phyloP scores from a whole-genome alignment of 176 grass and related monocot genomes.

The Oryza nivara region DNA sequence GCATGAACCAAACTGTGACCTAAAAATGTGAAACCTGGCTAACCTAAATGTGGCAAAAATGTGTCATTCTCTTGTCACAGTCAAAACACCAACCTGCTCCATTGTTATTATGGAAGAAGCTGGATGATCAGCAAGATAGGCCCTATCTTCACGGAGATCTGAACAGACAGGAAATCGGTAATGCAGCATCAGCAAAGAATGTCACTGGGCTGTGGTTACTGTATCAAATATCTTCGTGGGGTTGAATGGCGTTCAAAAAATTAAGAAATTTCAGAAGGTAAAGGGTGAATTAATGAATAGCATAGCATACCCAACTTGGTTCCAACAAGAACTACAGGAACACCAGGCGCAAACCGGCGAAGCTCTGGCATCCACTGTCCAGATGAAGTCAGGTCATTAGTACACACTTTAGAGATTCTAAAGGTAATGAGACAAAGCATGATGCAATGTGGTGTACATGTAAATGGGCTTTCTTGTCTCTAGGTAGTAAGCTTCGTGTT shows the following conservation, averaged over 20 bases:
- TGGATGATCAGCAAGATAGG: constrained; percentile 69
- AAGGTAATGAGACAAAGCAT: constrained; percentile 1
- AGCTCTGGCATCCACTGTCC: constrained; percentile 91
- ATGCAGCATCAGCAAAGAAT: neutral
- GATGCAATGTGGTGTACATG: neutral
- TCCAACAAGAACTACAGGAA: constrained; percentile 83
- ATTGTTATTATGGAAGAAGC: constrained; percentile 62
- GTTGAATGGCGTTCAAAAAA: neutral
- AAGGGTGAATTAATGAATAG: neutral
- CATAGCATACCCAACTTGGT: constrained; percentile 75
- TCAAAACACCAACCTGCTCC: constrained; percentile 52
- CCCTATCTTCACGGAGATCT: constrained; percentile 77
- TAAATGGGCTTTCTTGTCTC: neutral
- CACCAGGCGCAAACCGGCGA: constrained; percentile 59
- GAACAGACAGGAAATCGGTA: neutral
- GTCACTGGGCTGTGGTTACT: neutral
- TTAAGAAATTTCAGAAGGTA: constrained; percentile 3
- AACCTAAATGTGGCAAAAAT: neutral
- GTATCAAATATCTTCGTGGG: neutral
- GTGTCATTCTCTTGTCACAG: neutral
- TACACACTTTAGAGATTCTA: neutral
- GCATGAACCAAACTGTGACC: neutral
- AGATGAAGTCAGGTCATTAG: neutral
- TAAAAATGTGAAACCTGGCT: neutral
- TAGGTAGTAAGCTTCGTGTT: neutral